Percentiles rank a stretch among this genome's conserved stretches.
These are phyloP conservation scores for Kluyveromyces aestuarii DNA, from an alignment of 805 yeast species.

Conservation along the genomic window DNA sequence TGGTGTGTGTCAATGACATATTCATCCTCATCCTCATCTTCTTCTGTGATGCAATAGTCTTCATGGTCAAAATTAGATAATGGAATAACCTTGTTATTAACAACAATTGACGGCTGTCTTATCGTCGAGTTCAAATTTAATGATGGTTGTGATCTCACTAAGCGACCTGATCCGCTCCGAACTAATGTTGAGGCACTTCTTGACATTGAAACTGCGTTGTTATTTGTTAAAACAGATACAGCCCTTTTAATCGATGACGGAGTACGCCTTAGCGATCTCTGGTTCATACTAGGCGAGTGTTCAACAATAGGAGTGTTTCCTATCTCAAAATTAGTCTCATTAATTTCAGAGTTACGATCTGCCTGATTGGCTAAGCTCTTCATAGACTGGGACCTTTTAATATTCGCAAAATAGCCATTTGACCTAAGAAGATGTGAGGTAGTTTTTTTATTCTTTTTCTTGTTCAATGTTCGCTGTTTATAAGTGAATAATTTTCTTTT, in stretches of 20 bases:
- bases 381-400: constrained; percentile 15
- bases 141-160: constrained; percentile 23
- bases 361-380: neutral
- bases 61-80: constrained; percentile 15
- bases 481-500: constrained; percentile 16
- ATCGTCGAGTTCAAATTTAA: constrained; percentile 19
- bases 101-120: constrained; percentile 29
- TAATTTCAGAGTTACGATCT: neutral
- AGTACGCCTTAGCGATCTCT: constrained; percentile 24
- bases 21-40: constrained; percentile 14
- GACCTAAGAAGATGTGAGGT: constrained; percentile 23
- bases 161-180: constrained; percentile 7
- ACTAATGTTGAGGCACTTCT: constrained; percentile 29
- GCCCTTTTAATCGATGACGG: constrained; percentile 30
- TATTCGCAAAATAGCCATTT: constrained; percentile 22
- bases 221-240: constrained; percentile 23
- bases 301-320: neutral
- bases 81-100: constrained; percentile 28
- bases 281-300: neutral
- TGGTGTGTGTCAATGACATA: constrained; percentile 12
- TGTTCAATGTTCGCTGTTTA: constrained; percentile 3
- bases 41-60: constrained; percentile 21
- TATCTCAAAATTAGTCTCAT: neutral
- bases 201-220: constrained; percentile 1
- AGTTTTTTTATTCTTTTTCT: constrained; percentile 11